Percentiles rank a stretch among this genome's conserved stretches.
Conservation (phyloP, 2,329 filamentous ascomycete species). For the Metarhizium humberi region DNA sequence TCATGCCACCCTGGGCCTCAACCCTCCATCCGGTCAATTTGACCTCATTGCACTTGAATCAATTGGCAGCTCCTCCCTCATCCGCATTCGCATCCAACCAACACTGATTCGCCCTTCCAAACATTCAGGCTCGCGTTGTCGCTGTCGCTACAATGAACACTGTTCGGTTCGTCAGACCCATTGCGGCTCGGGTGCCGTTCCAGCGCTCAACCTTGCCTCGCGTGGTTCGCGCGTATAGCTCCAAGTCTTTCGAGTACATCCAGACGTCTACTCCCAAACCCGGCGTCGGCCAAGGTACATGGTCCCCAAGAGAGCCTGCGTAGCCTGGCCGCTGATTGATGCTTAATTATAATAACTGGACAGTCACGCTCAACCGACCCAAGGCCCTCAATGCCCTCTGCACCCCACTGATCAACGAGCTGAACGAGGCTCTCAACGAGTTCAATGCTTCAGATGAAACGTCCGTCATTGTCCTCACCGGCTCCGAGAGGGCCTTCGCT, state of each 20-base stretch:
- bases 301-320: not conserved
- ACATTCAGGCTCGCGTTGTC: not conserved
- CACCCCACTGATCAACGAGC: slow-evolving; percentile 81
- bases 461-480: slow-evolving; percentile 75
- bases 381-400: slow-evolving; percentile 92
- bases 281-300: slow-evolving; percentile 78
- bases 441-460: slow-evolving; percentile 63
- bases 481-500: slow-evolving; percentile 82
- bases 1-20: not conserved
- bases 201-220: slow-evolving; percentile 48
- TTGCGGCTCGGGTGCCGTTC: slow-evolving; percentile 37
- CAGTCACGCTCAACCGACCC: slow-evolving; percentile 88
- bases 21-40: not conserved
- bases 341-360: slow-evolving; percentile 1
- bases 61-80: slow-evolving; percentile 2
- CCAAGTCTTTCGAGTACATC: slow-evolving; percentile 66
- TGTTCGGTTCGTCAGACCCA: slow-evolving; percentile 49
- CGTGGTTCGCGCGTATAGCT: slow-evolving; percentile 42
- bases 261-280: slow-evolving; percentile 73
- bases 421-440: slow-evolving; percentile 66
- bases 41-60: not conserved
- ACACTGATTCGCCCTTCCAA: not conserved
- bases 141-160: slow-evolving; percentile 34
- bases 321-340: slow-evolving; percentile 1
- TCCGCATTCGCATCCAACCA: not conserved